phyloP scores from a whole-genome alignment of 257 asterid species.

The Solanum sejunctum region DNA sequence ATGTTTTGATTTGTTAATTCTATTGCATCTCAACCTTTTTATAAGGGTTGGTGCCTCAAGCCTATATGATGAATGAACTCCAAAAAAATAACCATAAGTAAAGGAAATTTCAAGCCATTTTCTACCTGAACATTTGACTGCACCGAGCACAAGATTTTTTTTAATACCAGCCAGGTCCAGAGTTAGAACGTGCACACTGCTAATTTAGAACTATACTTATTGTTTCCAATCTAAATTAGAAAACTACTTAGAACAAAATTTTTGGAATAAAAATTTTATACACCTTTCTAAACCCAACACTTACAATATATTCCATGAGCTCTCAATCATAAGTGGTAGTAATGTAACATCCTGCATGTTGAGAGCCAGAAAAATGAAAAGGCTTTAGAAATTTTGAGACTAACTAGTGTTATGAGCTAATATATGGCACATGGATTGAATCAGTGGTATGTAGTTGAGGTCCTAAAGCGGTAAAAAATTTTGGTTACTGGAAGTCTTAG shows the following conservation, averaged over 20 bases:
- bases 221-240: not conserved
- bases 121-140: constrained; percentile 47
- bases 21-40: too few species aligned
- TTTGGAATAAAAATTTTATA: too few species aligned
- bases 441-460: too few species aligned
- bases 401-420: too few species aligned
- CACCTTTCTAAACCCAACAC: too few species aligned
- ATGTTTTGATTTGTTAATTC: too few species aligned
- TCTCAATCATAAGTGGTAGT: constrained; percentile 70
- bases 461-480: too few species aligned
- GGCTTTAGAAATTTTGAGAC: too few species aligned
- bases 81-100: not conserved
- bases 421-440: too few species aligned
- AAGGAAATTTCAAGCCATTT: constrained; percentile 19
- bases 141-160: constrained; percentile 30
- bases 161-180: constrained; percentile 23
- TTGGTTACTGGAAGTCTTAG: too few species aligned
- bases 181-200: constrained; percentile 53
- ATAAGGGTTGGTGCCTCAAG: not conserved
- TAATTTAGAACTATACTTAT: constrained; percentile 87
- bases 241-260: too few species aligned
- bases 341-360: not conserved
- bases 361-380: too few species aligned
- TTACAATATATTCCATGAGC: constrained; percentile 54
- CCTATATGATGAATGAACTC: not conserved